Evolutionary conservation across 2,329 filamentous ascomycete species (phyloP).

Genomic region (Talaromyces sp.): DNA sequence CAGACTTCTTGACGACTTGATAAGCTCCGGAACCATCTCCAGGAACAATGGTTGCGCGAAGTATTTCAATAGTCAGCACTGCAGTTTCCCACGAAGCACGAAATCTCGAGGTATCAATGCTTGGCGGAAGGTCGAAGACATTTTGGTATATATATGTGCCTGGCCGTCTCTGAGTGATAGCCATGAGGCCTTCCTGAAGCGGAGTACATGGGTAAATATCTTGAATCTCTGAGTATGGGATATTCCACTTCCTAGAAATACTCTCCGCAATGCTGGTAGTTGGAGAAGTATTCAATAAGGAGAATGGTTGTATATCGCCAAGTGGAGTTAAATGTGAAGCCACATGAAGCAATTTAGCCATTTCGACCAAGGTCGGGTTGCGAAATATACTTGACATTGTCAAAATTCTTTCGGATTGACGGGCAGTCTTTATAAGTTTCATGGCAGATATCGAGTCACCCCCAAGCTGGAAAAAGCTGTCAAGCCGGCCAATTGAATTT

Average conservation of each 20-base stretch:
- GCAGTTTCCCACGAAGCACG: conserved; percentile 17
- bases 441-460: conserved; percentile 5
- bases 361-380: background rate
- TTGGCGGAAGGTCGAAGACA: conserved; percentile 30
- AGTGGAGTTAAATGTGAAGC: too few species aligned
- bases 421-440: background rate
- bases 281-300: background rate
- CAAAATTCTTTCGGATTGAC: background rate
- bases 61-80: background rate
- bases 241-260: background rate
- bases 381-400: background rate
- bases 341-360: background rate
- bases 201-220: conserved; percentile 41
- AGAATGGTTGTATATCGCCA: background rate
- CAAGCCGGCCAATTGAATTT: background rate
- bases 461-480: conserved; percentile 1
- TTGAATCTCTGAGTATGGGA: conserved; percentile 20
- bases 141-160: conserved; percentile 44
- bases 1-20: conserved; percentile 27
- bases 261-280: background rate
- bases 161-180: conserved; percentile 39
- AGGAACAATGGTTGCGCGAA: conserved; percentile 22
- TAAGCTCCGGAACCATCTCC: conserved; percentile 31
- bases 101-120: conserved; percentile 35
- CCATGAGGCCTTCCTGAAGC: conserved; percentile 40